These are phyloP conservation scores for Starmerella stellata DNA, from an alignment of 805 yeast genomes.

Conservation along the genomic window DNA sequence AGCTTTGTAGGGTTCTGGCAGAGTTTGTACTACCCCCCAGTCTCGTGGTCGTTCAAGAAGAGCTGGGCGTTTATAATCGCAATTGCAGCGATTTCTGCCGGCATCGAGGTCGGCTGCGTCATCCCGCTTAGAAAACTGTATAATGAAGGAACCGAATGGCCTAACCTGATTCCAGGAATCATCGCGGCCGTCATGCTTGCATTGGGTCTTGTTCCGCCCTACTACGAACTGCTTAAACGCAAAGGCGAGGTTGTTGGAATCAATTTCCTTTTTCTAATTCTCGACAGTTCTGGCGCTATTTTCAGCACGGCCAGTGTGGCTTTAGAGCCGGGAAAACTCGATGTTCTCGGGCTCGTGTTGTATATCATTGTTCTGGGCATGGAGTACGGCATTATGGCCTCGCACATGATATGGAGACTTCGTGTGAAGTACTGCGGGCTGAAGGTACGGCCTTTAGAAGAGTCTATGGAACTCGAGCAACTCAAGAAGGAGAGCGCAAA, in stretches of 20 bases:
- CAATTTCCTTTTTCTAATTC: constrained; percentile 54
- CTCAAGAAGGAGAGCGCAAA: constrained; percentile 5
- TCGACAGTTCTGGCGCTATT: constrained; percentile 72
- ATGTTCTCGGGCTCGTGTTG: constrained; percentile 60
- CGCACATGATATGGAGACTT: constrained; percentile 55
- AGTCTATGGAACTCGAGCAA: constrained; percentile 2
- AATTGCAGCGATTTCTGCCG: constrained; percentile 33
- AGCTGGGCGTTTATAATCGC: constrained; percentile 24
- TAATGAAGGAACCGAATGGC: constrained; percentile 45
- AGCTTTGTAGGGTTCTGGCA: constrained; percentile 53
- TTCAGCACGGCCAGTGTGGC: constrained; percentile 51
- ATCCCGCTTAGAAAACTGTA: constrained; percentile 44
- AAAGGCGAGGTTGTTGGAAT: constrained; percentile 77
- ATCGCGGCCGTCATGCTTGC: constrained; percentile 61
- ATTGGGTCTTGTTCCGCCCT: constrained; percentile 72
- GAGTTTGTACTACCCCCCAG: constrained; percentile 59
- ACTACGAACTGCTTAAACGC: constrained; percentile 62
- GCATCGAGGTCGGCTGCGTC: constrained; percentile 51
- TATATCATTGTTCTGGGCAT: constrained; percentile 55
- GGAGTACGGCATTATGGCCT: constrained; percentile 58
- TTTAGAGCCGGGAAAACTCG: constrained; percentile 38
- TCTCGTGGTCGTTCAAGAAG: constrained; percentile 19
- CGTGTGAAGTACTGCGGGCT: constrained; percentile 16
- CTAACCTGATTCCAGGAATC: constrained; percentile 60
- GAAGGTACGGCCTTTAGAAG: constrained; percentile 3